Conservation (phyloP, 1,139 yeast species). For the Magnusiomyces ingens region DNA sequence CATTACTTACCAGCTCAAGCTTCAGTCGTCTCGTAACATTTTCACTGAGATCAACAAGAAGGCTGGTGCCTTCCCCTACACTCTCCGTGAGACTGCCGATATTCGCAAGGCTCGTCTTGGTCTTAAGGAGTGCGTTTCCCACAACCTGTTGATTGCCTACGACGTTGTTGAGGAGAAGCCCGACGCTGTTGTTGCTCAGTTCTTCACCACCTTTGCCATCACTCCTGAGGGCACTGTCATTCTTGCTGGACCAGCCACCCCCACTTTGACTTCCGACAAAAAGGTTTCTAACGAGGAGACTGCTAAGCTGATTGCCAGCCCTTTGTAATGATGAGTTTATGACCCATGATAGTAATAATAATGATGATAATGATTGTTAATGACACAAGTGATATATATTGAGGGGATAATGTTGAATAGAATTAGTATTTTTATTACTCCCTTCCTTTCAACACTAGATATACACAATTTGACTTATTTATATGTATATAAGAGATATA, state of each 20-base stretch:
- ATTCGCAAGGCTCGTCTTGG: constrained; percentile 73
- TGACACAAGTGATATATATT: neutral
- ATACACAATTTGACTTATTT: no score
- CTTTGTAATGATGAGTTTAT: constrained; percentile 36
- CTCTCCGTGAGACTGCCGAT: constrained; percentile 60
- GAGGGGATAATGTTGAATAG: neutral
- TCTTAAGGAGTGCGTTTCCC: constrained; percentile 65
- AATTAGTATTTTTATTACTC: neutral
- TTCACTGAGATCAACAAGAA: constrained; percentile 61
- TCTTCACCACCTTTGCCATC: constrained; percentile 68
- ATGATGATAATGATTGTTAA: no score
- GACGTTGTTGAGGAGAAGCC: constrained; percentile 66
- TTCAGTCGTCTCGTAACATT: constrained; percentile 64
- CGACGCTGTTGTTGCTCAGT: constrained; percentile 64
- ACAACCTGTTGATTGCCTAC: constrained; percentile 61
- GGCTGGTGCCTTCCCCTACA: constrained; percentile 66
- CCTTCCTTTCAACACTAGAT: no score
- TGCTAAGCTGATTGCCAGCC: constrained; percentile 45
- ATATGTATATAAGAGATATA: no score
- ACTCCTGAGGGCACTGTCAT: constrained; percentile 68
- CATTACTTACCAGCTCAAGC: constrained; percentile 58
- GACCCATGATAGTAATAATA: neutral
- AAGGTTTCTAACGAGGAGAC: constrained; percentile 49
- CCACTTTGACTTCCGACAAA: constrained; percentile 53
- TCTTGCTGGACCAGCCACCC: constrained; percentile 48